A percentile compares a stretch with the other conserved stretches of the same genome.
Evolutionary conservation across 306 rosid species (phyloP).

Genomic region (Trifolium dubium): DNA sequence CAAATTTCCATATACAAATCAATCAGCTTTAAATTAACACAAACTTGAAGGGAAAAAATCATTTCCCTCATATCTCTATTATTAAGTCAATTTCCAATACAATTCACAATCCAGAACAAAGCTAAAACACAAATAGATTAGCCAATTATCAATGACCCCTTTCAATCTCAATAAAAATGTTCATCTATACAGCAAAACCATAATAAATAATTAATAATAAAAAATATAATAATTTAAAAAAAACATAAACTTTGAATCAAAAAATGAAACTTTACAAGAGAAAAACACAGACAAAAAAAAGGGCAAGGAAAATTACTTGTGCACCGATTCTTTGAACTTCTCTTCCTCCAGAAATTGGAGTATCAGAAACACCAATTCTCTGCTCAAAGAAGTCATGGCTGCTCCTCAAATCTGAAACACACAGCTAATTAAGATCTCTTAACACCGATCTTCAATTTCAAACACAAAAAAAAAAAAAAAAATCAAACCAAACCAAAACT

Average conservation of each 20-base stretch:
- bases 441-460: constrained; percentile 44
- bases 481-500: constrained; percentile 5
- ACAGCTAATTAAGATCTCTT: constrained; percentile 2
- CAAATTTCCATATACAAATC: constrained; percentile 22
- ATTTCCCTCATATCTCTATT: neutral
- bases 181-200: neutral
- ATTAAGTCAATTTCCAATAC: constrained; percentile 30
- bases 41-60: neutral
- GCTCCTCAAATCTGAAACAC: constrained; percentile 22
- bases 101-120: constrained; percentile 20
- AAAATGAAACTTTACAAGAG: neutral
- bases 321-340: constrained; percentile 76
- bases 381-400: constrained; percentile 77
- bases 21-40: constrained; percentile 5
- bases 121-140: constrained; percentile 23
- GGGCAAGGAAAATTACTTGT: constrained; percentile 51
- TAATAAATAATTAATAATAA: neutral
- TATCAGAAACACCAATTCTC: constrained; percentile 88
- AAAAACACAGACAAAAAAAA: neutral
- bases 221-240: neutral
- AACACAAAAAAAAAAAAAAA: neutral
- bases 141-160: constrained; percentile 19
- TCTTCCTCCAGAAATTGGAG: constrained; percentile 91
- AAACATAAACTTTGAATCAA: neutral
- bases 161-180: constrained; percentile 23